phyloP scores from a whole-genome alignment of 345 rosid genomes.

The Eucalyptus globulus region DNA sequence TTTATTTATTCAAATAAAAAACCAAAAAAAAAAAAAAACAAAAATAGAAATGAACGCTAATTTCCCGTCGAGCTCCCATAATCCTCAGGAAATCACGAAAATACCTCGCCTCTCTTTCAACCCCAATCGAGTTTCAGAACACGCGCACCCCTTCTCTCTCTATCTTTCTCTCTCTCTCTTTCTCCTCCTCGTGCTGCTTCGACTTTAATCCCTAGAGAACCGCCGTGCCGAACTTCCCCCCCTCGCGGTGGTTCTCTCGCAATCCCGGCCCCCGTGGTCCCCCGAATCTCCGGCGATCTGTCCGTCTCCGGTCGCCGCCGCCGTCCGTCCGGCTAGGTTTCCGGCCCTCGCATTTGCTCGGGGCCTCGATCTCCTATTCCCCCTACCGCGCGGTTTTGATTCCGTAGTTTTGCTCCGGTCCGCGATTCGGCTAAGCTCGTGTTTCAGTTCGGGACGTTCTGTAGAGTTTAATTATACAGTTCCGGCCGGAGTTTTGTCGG shows the following conservation, averaged over 20 bases:
- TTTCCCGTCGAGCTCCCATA: background rate
- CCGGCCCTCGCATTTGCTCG: background rate
- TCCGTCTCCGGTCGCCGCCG: background rate
- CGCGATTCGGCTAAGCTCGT: background rate
- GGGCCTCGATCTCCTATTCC: background rate
- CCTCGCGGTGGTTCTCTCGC: background rate
- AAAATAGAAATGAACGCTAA: background rate
- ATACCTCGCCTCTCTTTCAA: background rate
- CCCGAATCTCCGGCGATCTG: slow-evolving; percentile 10
- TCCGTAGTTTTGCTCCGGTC: background rate
- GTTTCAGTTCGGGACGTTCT: background rate
- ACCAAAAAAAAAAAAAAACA: background rate
- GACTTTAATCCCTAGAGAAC: background rate
- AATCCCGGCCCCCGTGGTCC: background rate
- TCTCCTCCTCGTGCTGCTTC: background rate
- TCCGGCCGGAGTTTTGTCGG: background rate
- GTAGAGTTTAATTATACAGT: background rate
- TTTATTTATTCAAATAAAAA: background rate
- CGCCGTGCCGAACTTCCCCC: background rate
- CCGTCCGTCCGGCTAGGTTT: background rate
- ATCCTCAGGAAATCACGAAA: background rate
- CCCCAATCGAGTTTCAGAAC: background rate
- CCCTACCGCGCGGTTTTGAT: background rate
- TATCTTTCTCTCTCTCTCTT: background rate
- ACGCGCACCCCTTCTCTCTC: background rate